Base-by-base conservation (phyloP, 1,284 basidiomycete genomes). In the Lentinula novae-zelandiae region DNA sequence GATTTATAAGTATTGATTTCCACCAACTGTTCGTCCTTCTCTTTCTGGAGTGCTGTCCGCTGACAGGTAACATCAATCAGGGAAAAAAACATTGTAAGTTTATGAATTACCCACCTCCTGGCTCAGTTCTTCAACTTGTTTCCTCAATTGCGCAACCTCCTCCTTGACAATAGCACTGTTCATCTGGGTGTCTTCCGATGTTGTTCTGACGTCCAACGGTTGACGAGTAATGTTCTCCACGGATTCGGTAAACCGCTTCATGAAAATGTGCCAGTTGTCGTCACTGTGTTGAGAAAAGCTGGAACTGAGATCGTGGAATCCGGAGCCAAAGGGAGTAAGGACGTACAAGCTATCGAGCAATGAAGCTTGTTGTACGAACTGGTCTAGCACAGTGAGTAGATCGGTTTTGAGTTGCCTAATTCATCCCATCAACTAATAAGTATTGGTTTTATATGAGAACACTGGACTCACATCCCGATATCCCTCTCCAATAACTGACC, bases 151-250 rank as follows among this genome's bases (percentile, higher is more conserved):
- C 59, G 89, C 85, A 7, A 92, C 72, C 69, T 92, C 87, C 61
- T 85, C 80, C 56, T 85, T 79, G 17, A 86, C 78, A 33, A 78
- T 69, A 12, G 9, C 44, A 12, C 8, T 20, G 20, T 75, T 75
- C 3, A 76, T 75, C 0, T 80, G 73, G 10, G 73, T 75, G 44
- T 73, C 75, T 7, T 81, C 79, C 7, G 78, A 77, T 13, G 73
- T 70, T 4, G 76, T 68, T 58, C 76, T 80, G 27, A 87, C 78
- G 40, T 85, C 81, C 9, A 88, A 73, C 51, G 82, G 78, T 67
- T 86, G 82, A 0, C 87, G 86, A n/a, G 87, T 88, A 65, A 91
- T 79, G 60, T 85, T 79, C 67, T 85, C 78, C 7, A 91, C 82
- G n/a, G 84, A 85, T 5, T 77, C 72, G 2, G 84, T 74, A 70